Base-by-base conservation (phyloP, 345 rosid genomes). In the Sisymbrium altissimum region DNA sequence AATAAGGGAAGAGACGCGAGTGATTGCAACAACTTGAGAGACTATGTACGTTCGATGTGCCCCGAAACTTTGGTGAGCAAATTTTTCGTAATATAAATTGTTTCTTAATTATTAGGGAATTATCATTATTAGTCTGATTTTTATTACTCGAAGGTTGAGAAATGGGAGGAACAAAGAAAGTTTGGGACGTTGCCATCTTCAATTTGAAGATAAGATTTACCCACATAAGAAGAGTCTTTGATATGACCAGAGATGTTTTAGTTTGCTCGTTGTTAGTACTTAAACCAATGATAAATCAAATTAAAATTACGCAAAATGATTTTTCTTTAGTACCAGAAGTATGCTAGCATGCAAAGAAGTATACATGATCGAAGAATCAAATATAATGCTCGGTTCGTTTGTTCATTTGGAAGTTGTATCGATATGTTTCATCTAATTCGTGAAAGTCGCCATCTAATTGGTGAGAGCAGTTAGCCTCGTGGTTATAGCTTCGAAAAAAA, bases 1-100 rank as follows among this genome's bases (percentile, higher is more conserved):
- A 33, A 18, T 49, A 60, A 68, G 40, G 62, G 62, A 17, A 59
- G 40, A 30, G 79, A 60, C 68, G 30, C 7, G 39, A 68, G 15
- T 68, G 64, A 75, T 29, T 68, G 79, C 40, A 75, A 75, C 68
- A 68, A 25, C 10, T 75, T 75, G 45, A 68, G 55, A 59, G 79
- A 75, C 32, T 75, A 75, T 35, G 38, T 75, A 32, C 55, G 68
- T 60, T 49, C 68, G 4, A 27, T 75, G 29, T 68, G 79, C 36
- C 79, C 73, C 3, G 15, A 49, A 29, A 66, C 32, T n/a, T 21
- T 75, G 69, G 73, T 75, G 56, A 68, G 73, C 13, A 25, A 64
- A 41, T 17, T 9, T 43, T 68, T 39, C 38, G 1, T 11, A 4
- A 36, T 5, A 18, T 43, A 41, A 29, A 18, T 30, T 9, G 14